Evolutionary conservation across 768 basidiomycete genomes (phyloP).

Genomic region (Daedalea quercina): DNA sequence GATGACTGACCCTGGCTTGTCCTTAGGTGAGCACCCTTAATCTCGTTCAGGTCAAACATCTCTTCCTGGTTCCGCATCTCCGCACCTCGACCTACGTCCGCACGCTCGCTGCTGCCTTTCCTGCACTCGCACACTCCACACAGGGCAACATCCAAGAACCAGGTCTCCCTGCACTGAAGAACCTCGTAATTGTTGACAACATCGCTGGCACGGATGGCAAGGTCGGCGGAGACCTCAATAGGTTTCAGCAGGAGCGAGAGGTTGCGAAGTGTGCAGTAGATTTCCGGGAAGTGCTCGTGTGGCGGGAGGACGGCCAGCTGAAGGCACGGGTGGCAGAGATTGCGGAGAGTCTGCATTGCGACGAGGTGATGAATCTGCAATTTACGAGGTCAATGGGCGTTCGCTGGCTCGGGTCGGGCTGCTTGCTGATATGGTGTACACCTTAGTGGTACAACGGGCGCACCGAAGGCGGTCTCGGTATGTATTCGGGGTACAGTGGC

Average conservation of each 20-base stretch:
- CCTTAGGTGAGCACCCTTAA: slow-evolving; percentile 52
- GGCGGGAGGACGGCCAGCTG: slow-evolving; percentile 50
- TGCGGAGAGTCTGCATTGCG: slow-evolving; percentile 35
- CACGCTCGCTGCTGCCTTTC: slow-evolving; percentile 51
- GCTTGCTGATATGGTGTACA: background rate
- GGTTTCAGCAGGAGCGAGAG: slow-evolving; percentile 33
- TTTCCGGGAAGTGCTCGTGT: slow-evolving; percentile 67
- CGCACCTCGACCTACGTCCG: slow-evolving; percentile 59
- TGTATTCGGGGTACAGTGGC: slow-evolving; percentile 13
- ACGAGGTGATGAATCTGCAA: slow-evolving; percentile 78
- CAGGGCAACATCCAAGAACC: slow-evolving; percentile 54
- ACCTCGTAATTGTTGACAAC: slow-evolving; percentile 66
- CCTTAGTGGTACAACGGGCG: slow-evolving; percentile 69
- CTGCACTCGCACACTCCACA: slow-evolving; percentile 39
- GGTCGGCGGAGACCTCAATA: slow-evolving; percentile 19
- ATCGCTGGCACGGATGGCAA: slow-evolving; percentile 16
- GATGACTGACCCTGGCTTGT: background rate
- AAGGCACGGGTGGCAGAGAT: slow-evolving; percentile 36
- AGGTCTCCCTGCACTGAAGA: slow-evolving; percentile 53
- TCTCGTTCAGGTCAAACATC: slow-evolving; percentile 58
- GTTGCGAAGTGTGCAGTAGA: slow-evolving; percentile 50
- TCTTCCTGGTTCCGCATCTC: slow-evolving; percentile 67
- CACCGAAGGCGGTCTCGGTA: slow-evolving; percentile 81
- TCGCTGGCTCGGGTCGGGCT: background rate
- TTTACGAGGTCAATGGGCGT: slow-evolving; percentile 71